Base-by-base conservation (phyloP, 345 rosid genomes). In the Gynandropsis gynandra region DNA sequence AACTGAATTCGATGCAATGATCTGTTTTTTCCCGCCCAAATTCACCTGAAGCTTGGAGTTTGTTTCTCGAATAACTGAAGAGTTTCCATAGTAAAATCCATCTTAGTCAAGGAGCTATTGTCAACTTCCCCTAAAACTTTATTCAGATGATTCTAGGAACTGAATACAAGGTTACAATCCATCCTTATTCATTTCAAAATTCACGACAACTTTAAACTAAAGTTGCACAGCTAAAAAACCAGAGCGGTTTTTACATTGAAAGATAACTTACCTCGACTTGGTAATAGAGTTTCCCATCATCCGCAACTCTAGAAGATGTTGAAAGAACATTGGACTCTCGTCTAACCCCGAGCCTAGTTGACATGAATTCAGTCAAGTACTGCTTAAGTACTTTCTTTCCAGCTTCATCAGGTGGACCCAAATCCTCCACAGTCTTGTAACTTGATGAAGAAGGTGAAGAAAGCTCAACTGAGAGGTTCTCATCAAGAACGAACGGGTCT, bases 361-460 rank as follows among this genome's bases (percentile, higher is more conserved):
- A 90, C 98, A 90, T 90, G 67, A 90, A 84, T 78, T 90, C 95
- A 14, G 89, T 90, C 75, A 90, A 71, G 69, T 80, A 87, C 78
- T 90, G 93, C 69, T 66, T 73, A 15, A 90, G 78, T 24, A 84
- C 87, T 71, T 65, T 80, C 77, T 75, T 76, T 33, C 77, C 98
- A 39, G 95, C 96, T 54, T 90, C 96, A 53, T 79, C 61, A 4
- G 89, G 96, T 0, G 87, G 69, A 11, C 98, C 98, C 72, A 90
- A 67, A 65, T 90, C 96, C 43, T 80, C 81, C n/a, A 87, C 82
- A 5, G 80, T 80, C 69, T 66, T 69, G 56, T 87, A 87, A 13
- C 39, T 77, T 35, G 98, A 90, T 7, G 98, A 90, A 12, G 98
- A 90, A 47, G 96, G 98, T 39, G 98, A 90, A 15, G 98, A 90